Evolutionary conservation across 495 filamentous ascomycete genomes (phyloP).

Genomic region (Letharia lupina): DNA sequence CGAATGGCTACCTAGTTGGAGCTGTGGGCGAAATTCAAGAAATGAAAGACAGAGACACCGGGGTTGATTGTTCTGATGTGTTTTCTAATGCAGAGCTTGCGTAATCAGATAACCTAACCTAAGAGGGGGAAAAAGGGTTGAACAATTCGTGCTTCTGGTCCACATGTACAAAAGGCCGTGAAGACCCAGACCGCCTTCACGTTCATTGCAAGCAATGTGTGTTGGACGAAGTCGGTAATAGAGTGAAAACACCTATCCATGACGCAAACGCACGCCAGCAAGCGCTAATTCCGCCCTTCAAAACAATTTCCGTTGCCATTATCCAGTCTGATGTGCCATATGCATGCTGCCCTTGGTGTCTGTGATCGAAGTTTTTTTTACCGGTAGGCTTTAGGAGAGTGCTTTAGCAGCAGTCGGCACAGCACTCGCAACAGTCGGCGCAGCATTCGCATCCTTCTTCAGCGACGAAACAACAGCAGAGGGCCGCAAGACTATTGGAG

Average conservation of each 20-base stretch:
- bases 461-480: conserved; percentile 73
- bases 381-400: not conserved
- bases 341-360: not conserved
- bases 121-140: not conserved
- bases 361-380: not conserved
- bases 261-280: not conserved
- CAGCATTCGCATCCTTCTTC: conserved; percentile 75
- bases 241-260: not conserved
- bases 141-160: not conserved
- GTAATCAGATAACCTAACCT: not conserved
- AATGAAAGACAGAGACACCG: not conserved
- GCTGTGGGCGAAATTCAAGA: not conserved
- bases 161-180: conserved; percentile 5
- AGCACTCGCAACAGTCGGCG: conserved; percentile 59
- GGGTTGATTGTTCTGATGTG: not conserved
- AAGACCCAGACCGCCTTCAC: not conserved
- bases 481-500: conserved; percentile 47
- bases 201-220: conserved; percentile 3
- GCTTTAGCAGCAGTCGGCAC: conserved; percentile 19
- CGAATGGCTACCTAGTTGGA: not conserved
- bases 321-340: not conserved
- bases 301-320: not conserved
- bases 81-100: not conserved
- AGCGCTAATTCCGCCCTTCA: not conserved
- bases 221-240: not conserved